Evolutionary conservation across 2,329 filamentous ascomycete species (phyloP), one percentile per base, ranked within the genome.

Genomic region (Coniochaeta ligniaria): DNA sequence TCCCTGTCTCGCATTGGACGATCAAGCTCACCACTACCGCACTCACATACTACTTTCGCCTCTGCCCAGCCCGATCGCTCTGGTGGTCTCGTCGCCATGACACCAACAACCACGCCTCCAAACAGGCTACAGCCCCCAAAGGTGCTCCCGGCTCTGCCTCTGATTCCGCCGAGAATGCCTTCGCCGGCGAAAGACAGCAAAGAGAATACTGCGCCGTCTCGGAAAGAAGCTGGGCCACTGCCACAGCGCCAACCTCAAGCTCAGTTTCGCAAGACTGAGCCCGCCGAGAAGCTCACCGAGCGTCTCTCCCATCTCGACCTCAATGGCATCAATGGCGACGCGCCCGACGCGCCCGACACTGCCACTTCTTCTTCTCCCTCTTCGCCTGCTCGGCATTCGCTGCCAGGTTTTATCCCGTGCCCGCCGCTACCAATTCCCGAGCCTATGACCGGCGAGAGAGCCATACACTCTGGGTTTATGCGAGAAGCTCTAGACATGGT

Each of bases 401-500:
- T 38, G 8, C 31, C 54, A 2, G n/a, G 5, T 6, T 22, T 26
- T 24, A 12, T 38, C 16, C 54, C 54, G 5, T 57, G 54, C n/a
- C 33, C 54, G 8, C 54, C 54, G 7, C 54, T 57, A 2, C 54
- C 54, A 6, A 38, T 36, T 16, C 11, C 54, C n/a, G 54, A 57
- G 54, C 35, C 54, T 22, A 22, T 58, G 35, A 58, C 56, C 17
- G 56, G 56, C 38, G 78, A 81, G 63, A 73, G 71, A 59, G 73
- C 72, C 35, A 69, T 77, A 24, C 81, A 84, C 64, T 74, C 80
- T 61, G 73, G 71, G 50, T 96, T 92, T 76, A 96, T 96, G 85
- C 84, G 88, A 66, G 88, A 94, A 72, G 93, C 93, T 63, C 83
- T 97, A 66, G 82, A 87, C 66, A 96, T 96, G 92, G 91, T 94